A percentile compares a stretch with the other conserved stretches of the same genome.
Conservation (phyloP, 2,329 filamentous ascomycete species). For the Coniochaeta prunicola region DNA sequence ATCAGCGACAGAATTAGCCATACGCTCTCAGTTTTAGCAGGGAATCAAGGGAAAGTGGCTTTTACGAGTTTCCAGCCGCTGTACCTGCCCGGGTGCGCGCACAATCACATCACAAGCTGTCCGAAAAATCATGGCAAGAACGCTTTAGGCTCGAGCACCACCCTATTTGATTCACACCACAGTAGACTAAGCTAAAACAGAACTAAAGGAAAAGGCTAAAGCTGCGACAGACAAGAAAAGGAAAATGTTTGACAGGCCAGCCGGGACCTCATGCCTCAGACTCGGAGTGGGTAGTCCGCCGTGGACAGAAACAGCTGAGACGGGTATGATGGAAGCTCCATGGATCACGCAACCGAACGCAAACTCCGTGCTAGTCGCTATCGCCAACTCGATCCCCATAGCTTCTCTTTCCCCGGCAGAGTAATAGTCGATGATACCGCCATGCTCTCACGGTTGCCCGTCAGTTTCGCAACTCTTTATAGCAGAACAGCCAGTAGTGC, state of each 20-base stretch:
- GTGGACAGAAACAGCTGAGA: neutral
- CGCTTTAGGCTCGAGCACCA: neutral
- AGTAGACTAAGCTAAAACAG: neutral
- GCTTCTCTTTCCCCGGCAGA: neutral
- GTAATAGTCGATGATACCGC: neutral
- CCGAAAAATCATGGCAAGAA: neutral
- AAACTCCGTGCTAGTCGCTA: neutral
- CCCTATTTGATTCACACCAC: conserved; percentile 1
- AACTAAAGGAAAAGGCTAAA: conserved; percentile 3
- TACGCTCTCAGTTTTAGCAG: neutral
- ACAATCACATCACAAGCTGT: neutral
- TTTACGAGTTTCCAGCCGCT: neutral
- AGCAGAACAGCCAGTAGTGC: neutral
- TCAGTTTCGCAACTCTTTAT: neutral
- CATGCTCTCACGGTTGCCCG: neutral
- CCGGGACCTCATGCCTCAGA: neutral
- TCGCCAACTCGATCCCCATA: neutral
- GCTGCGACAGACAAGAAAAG: neutral
- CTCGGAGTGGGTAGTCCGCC: neutral
- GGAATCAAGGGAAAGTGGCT: too few relatives aligned
- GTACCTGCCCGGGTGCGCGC: neutral
- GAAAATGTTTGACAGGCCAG: conserved; percentile 5
- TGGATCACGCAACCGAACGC: neutral
- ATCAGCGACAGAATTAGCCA: neutral
- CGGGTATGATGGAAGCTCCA: neutral